Conservation (phyloP, 2,329 filamentous ascomycete genomes). For the Neobulgaria alba region DNA sequence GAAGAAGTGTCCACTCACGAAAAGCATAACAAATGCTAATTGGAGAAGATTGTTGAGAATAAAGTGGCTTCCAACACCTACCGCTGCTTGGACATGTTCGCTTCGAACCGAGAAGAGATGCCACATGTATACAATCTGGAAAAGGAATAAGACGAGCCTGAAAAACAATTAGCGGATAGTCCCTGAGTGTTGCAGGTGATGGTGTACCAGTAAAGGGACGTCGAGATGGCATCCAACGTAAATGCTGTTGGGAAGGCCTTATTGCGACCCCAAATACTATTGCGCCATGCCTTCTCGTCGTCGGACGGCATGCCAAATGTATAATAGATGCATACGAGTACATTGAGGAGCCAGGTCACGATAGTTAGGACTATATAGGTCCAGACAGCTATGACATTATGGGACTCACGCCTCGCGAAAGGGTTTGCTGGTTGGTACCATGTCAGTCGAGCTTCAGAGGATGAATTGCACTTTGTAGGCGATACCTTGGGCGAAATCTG, state of each 20-base stretch:
- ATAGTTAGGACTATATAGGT: conserved; percentile 70
- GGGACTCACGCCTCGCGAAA: conserved; percentile 62
- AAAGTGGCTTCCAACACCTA: conserved; percentile 75
- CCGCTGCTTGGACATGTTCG: conserved; percentile 57
- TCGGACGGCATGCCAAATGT: conserved; percentile 53
- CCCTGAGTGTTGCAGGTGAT: not conserved
- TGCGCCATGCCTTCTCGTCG: conserved; percentile 44
- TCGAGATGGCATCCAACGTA: conserved; percentile 57
- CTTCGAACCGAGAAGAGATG: conserved; percentile 64
- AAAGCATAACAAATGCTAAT: conserved; percentile 75
- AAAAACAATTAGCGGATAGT: not conserved
- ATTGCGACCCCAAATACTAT: conserved; percentile 69
- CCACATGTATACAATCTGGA: conserved; percentile 67
- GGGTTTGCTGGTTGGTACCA: conserved; percentile 57
- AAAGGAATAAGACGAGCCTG: conserved; percentile 64
- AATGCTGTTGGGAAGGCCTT: conserved; percentile 60
- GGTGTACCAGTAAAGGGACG: conserved; percentile 66
- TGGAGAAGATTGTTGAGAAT: conserved; percentile 78
- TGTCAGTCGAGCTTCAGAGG: not conserved
- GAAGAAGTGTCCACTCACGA: conserved; percentile 67
- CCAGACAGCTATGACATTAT: conserved; percentile 51
- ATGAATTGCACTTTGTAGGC: not conserved
- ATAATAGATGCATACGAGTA: conserved; percentile 69
- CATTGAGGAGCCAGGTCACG: conserved; percentile 64
- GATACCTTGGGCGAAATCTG: not conserved